These are phyloP conservation scores for Cyberlindnera veronae DNA, from an alignment of 805 yeast genomes.

Conservation along the genomic window DNA sequence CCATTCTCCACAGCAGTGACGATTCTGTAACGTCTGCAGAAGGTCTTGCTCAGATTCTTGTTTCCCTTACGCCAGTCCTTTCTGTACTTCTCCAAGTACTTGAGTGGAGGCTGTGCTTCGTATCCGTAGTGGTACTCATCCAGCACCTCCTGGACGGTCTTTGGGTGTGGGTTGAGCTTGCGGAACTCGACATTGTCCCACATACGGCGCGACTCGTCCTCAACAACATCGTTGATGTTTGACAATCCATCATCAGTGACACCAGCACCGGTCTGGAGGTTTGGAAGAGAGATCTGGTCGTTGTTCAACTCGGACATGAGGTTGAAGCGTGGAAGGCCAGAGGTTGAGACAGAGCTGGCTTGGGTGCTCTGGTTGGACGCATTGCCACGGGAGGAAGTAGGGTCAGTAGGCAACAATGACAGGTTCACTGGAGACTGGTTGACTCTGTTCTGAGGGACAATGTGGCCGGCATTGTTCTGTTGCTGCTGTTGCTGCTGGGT, in stretches of 20 bases:
- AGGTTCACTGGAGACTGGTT: conserved; percentile 12
- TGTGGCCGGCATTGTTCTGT: conserved; percentile 3
- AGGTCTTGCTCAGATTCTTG: conserved; percentile 26
- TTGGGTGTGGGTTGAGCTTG: conserved; percentile 25
- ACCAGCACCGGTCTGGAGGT: conserved; percentile 1
- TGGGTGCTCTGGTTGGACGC: neutral
- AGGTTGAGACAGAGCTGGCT: neutral
- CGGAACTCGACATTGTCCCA: conserved; percentile 22
- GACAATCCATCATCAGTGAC: conserved; percentile 8
- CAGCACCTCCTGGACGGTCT: conserved; percentile 26
- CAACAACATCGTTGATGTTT: conserved; percentile 12
- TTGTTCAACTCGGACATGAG: conserved; percentile 10
- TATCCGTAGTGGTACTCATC: conserved; percentile 29
- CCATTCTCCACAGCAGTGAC: conserved; percentile 28
- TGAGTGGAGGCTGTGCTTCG: conserved; percentile 28
- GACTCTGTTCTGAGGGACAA: conserved; percentile 19
- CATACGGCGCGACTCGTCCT: conserved; percentile 15
- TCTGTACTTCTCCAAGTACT: conserved; percentile 26
- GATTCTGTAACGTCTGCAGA: conserved; percentile 27
- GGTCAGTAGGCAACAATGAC: conserved; percentile 7
- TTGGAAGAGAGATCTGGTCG: conserved; percentile 13
- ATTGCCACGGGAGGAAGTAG: neutral
- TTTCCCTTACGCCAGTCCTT: conserved; percentile 29
- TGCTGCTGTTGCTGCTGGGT: too few species aligned
- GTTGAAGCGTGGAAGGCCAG: conserved; percentile 7